These are phyloP conservation scores for Blastomyces gilchristii DNA, from an alignment of 2,329 filamentous ascomycete genomes.

Conservation along the genomic window DNA sequence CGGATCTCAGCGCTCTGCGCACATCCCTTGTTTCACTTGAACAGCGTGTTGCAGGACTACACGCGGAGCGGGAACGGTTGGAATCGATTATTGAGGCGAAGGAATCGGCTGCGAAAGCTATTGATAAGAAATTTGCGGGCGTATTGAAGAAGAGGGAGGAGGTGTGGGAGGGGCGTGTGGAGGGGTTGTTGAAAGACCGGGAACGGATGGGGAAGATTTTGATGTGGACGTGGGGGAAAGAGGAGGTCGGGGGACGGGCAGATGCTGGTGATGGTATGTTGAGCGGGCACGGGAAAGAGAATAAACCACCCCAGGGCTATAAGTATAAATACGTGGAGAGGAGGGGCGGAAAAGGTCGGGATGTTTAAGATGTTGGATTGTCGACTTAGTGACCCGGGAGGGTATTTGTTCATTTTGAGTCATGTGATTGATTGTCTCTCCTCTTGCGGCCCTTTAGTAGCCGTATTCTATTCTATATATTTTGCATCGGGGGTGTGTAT, in stretches of 20 bases:
- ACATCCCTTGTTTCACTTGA: slow-evolving; percentile 18
- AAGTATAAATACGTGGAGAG: slow-evolving; percentile 29
- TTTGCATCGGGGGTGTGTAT: not conserved
- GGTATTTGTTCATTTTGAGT: not conserved
- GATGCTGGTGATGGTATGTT: slow-evolving; percentile 19
- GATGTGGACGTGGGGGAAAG: slow-evolving; percentile 34
- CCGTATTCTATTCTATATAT: not conserved
- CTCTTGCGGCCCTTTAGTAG: not conserved
- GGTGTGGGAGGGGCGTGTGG: slow-evolving; percentile 34
- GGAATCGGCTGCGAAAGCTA: slow-evolving; percentile 30
- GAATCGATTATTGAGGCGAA: slow-evolving; percentile 30
- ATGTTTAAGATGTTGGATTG: not conserved
- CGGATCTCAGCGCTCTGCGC: slow-evolving; percentile 25
- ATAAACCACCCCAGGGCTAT: slow-evolving; percentile 23
- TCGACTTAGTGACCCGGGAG: not conserved
- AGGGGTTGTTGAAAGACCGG: slow-evolving; percentile 32
- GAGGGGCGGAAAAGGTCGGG: not conserved
- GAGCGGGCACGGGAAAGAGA: slow-evolving; percentile 16
- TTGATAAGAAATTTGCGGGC: slow-evolving; percentile 32
- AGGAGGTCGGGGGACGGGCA: slow-evolving; percentile 26
- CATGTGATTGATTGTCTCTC: not conserved
- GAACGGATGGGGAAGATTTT: slow-evolving; percentile 33
- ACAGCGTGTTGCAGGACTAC: slow-evolving; percentile 22
- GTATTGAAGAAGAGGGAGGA: slow-evolving; percentile 35
- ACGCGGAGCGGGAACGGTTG: slow-evolving; percentile 26